phyloP scores from a whole-genome alignment of 306 rosid species.

The Argentina anserina region DNA sequence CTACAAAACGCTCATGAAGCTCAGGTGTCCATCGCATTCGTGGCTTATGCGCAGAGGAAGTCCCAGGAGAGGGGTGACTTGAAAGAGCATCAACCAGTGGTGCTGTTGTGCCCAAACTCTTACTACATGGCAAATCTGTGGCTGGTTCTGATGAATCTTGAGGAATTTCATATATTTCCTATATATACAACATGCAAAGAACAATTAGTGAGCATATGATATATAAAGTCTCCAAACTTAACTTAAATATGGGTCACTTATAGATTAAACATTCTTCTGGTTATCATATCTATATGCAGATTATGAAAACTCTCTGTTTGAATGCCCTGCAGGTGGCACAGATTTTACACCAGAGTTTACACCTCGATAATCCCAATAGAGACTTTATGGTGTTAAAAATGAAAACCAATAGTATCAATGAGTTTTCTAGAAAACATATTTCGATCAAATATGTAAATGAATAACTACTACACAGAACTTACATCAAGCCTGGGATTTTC shows the following conservation, averaged over 20 bases:
- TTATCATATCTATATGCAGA: neutral
- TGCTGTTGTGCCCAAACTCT: constrained; percentile 9
- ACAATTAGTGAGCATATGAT: constrained; percentile 5
- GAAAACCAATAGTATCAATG: neutral
- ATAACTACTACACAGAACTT: constrained; percentile 13
- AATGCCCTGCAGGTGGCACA: neutral
- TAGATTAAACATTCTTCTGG: neutral
- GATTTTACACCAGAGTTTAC: neutral
- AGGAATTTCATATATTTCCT: constrained; percentile 36
- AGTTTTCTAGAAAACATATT: neutral
- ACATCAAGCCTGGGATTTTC: constrained; percentile 41
- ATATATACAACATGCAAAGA: neutral
- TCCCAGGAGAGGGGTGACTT: constrained; percentile 30
- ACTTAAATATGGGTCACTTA: neutral
- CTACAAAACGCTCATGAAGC: constrained; percentile 39
- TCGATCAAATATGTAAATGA: neutral
- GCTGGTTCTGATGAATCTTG: constrained; percentile 22
- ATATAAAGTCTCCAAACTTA: neutral
- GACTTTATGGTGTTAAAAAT: neutral
- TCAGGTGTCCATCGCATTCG: constrained; percentile 47
- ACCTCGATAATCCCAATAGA: neutral
- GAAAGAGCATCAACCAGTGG: constrained; percentile 22
- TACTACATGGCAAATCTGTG: constrained; percentile 16
- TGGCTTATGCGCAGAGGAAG: constrained; percentile 27
- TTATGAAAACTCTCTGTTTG: neutral